Evolutionary conservation across 164 flowering plant genomes (phyloP).

Genomic region (Dillenia suffruticosa): DNA sequence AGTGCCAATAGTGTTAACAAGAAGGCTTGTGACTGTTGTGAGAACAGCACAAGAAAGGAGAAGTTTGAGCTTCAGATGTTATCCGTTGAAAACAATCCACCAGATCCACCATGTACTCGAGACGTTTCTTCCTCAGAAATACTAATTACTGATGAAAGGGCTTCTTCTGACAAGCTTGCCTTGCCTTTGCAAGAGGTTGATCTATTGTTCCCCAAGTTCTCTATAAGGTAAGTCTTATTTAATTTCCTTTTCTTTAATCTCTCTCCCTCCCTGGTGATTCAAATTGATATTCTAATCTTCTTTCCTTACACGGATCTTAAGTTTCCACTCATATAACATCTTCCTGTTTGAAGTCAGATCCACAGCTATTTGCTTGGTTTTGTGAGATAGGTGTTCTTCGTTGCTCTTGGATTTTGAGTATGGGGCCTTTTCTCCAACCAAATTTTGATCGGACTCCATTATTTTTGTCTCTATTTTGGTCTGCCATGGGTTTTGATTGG

Average conservation of each 20-base stretch:
- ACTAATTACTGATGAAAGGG: constrained; percentile 38
- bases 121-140: constrained; percentile 13
- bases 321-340: no score
- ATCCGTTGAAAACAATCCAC: constrained; percentile 68
- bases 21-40: constrained; percentile 54
- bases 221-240: constrained; percentile 57
- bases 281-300: neutral
- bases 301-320: no score
- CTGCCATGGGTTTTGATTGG: neutral
- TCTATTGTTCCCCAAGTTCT: constrained; percentile 54
- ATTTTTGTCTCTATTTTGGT: neutral
- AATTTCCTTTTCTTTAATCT: constrained; percentile 2
- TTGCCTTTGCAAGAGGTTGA: constrained; percentile 37
- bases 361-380: constrained; percentile 10
- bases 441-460: neutral
- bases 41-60: constrained; percentile 54
- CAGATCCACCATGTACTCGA: constrained; percentile 55
- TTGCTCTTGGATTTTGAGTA: neutral
- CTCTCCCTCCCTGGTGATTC: neutral
- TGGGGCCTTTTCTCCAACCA: neutral
- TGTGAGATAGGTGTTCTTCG: neutral
- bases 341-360: constrained; percentile 16
- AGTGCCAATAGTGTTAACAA: constrained; percentile 14
- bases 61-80: constrained; percentile 75
- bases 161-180: constrained; percentile 25